Evolutionary conservation across 768 basidiomycete genomes (phyloP).

Genomic region (Candolleomyces eurysporus): DNA sequence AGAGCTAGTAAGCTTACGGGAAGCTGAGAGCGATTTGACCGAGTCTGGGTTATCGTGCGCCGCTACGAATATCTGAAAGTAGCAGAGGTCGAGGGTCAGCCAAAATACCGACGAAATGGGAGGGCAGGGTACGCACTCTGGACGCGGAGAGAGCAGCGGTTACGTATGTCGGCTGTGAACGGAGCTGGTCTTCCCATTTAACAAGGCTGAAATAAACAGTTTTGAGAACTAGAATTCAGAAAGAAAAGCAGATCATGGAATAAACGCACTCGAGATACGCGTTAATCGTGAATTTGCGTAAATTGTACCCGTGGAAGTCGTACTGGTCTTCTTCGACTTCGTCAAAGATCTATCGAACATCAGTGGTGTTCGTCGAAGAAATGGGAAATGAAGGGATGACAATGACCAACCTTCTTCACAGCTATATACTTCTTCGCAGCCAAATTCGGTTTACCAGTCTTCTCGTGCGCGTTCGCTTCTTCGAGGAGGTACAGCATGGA

Average conservation of each 20-base stretch:
- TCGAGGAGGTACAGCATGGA: slow-evolving; percentile 84
- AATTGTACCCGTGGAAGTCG: slow-evolving; percentile 94
- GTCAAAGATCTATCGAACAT: slow-evolving; percentile 59
- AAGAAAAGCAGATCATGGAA: not conserved
- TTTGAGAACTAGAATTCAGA: not conserved
- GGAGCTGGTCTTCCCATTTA: slow-evolving; percentile 77
- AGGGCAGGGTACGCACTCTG: slow-evolving; percentile 54
- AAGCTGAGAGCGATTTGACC: slow-evolving; percentile 38
- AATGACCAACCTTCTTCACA: slow-evolving; percentile 59
- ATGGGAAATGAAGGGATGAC: no score
- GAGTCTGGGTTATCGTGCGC: slow-evolving; percentile 72
- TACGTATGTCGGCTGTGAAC: slow-evolving; percentile 75
- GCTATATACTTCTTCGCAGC: slow-evolving; percentile 85
- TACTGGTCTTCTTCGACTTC: slow-evolving; percentile 94
- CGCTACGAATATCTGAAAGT: slow-evolving; percentile 64
- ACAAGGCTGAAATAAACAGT: slow-evolving; percentile 52
- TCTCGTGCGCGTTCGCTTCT: slow-evolving; percentile 70
- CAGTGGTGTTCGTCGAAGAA: not conserved
- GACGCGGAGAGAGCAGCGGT: slow-evolving; percentile 70
- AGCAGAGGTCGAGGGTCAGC: not conserved
- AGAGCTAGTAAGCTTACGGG: slow-evolving; percentile 26
- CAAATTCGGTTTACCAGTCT: slow-evolving; percentile 62
- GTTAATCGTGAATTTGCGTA: slow-evolving; percentile 85
- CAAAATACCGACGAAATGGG: no score
- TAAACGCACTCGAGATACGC: slow-evolving; percentile 77